Percentiles rank a stretch among this genome's conserved stretches.
These are phyloP conservation scores for Mortierella sp. DNA, from an alignment of 371 early-diverging fungal species.

Conservation along the genomic window DNA sequence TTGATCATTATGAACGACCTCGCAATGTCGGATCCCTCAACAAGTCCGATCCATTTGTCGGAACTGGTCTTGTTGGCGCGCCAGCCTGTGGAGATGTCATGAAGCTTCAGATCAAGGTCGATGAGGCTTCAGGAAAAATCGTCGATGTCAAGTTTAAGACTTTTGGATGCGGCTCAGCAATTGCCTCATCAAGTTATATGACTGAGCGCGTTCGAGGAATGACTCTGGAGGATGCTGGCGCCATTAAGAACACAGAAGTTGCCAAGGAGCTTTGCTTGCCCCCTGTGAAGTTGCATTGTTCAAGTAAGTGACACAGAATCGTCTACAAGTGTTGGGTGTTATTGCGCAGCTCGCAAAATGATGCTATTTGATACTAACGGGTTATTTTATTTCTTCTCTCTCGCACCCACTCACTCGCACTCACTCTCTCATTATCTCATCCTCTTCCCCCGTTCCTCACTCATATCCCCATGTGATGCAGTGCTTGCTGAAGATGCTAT, in stretches of 20 bases:
- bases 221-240: conserved; percentile 90
- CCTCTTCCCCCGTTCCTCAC: too few species aligned
- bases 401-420: not conserved
- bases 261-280: conserved; percentile 97
- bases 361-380: not conserved
- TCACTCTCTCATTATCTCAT: too few species aligned
- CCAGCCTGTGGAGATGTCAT: conserved; percentile 99
- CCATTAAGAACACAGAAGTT: conserved; percentile 97
- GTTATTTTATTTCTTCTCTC: conserved; percentile 6
- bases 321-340: not conserved
- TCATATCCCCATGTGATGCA: conserved; percentile 49
- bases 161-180: conserved; percentile 99
- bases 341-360: not conserved
- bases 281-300: conserved; percentile 99
- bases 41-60: conserved; percentile 88
- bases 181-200: conserved; percentile 95
- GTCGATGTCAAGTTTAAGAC: conserved; percentile 99
- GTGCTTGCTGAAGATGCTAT: conserved; percentile 99
- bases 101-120: conserved; percentile 98
- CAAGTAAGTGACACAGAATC: conserved; percentile 70
- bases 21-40: conserved; percentile 97
- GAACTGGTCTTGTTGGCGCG: conserved; percentile 99
- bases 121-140: conserved; percentile 90
- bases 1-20: conserved; percentile 96
- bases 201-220: conserved; percentile 97